A percentile compares a stretch with the other conserved stretches of the same genome.
These are phyloP conservation scores for Ormosia semicastrata DNA, from an alignment of 306 rosid species.

Conservation along the genomic window DNA sequence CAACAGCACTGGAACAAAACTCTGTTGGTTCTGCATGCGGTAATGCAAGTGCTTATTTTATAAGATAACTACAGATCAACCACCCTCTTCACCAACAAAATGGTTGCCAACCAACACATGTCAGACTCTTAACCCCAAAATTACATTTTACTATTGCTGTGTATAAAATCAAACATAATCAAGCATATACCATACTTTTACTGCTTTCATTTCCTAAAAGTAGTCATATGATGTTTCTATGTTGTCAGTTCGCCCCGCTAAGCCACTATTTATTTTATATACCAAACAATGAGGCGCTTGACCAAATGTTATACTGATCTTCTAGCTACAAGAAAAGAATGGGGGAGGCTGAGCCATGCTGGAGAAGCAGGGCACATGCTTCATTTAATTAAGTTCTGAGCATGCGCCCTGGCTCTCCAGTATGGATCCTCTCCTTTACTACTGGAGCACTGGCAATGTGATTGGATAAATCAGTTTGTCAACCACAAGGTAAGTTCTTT, in stretches of 20 bases:
- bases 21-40: slow-evolving; percentile 27
- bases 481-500: slow-evolving; percentile 11
- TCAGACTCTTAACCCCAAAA: not conserved
- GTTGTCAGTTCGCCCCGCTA: not conserved
- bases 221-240: not conserved
- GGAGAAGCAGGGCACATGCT: slow-evolving; percentile 84
- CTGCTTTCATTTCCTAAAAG: not conserved
- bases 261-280: not conserved
- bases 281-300: not conserved
- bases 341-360: slow-evolving; percentile 48
- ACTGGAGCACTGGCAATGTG: not conserved
- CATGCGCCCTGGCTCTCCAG: slow-evolving; percentile 54
- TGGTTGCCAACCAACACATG: slow-evolving; percentile 13
- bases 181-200: not conserved
- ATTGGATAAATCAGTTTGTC: not conserved
- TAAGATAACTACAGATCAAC: slow-evolving; percentile 31
- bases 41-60: slow-evolving; percentile 11
- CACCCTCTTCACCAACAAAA: slow-evolving; percentile 29
- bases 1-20: slow-evolving; percentile 37
- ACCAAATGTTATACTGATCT: not conserved
- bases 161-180: slow-evolving; percentile 1
- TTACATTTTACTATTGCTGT: not conserved
- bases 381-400: slow-evolving; percentile 15
- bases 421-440: slow-evolving; percentile 45
- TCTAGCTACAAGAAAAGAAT: not conserved